These are phyloP conservation scores for Fusarium sp. DNA, from an alignment of 2,329 filamentous ascomycete species.

Conservation along the genomic window DNA sequence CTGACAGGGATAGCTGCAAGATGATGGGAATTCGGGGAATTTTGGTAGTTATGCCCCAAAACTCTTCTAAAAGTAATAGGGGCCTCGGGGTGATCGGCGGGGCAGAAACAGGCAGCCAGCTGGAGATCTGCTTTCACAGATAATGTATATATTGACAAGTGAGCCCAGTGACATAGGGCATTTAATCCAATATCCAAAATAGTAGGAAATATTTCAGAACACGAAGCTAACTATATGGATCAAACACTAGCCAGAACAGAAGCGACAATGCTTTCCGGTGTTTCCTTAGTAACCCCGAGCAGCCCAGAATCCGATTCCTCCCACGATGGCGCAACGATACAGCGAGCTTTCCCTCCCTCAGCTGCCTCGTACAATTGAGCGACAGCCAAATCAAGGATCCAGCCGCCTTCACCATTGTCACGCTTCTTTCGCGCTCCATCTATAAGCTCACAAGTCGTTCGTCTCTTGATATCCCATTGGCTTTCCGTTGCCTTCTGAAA, in stretches of 20 bases:
- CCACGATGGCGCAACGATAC: slow-evolving; percentile 10
- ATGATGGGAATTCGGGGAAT: background rate
- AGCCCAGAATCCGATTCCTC: slow-evolving; percentile 19
- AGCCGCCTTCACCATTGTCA: background rate
- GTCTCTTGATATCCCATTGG: slow-evolving; percentile 1
- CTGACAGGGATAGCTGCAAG: background rate
- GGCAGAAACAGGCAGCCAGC: background rate
- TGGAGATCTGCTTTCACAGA: background rate
- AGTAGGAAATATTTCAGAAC: background rate
- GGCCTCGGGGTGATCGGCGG: background rate
- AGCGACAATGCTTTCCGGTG: background rate
- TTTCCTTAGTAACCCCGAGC: background rate
- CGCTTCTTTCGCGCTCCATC: slow-evolving; percentile 12
- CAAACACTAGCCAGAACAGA: background rate
- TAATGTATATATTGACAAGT: no score
- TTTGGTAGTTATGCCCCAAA: background rate
- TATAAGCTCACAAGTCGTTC: slow-evolving; percentile 7
- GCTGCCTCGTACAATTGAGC: slow-evolving; percentile 11
- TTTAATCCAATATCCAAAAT: background rate
- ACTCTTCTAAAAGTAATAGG: background rate
- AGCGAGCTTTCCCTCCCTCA: background rate
- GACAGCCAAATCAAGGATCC: slow-evolving; percentile 22
- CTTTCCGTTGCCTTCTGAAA: background rate
- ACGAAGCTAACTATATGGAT: background rate
- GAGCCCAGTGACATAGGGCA: background rate